phyloP scores from a whole-genome alignment of 306 rosid species.

The Prunus kanzakura region DNA sequence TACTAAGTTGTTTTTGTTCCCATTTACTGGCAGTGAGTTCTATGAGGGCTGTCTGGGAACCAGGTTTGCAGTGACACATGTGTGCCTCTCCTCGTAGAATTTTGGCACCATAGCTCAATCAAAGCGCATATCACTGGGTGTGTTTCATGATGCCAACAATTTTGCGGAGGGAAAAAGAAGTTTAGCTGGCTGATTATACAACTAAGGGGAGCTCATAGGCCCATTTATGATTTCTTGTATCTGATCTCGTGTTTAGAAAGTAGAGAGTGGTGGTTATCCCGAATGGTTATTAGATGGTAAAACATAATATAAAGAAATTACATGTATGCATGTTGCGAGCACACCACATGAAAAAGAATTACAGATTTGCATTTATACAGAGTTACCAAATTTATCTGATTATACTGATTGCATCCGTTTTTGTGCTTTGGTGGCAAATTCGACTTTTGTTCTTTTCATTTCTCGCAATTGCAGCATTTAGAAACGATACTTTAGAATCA shows the following conservation, averaged over 20 bases:
- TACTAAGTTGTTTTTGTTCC: not conserved
- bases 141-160: not conserved
- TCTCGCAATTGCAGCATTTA: not conserved
- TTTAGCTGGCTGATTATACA: not conserved
- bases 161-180: not conserved
- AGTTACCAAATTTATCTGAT: no score
- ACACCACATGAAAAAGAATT: not conserved
- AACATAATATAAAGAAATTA: not conserved
- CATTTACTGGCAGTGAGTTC: slow-evolving; percentile 1
- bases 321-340: not conserved
- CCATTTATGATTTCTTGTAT: not conserved
- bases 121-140: not conserved
- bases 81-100: not conserved
- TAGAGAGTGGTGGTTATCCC: not conserved
- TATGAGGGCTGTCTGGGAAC: not conserved
- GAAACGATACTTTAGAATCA: not conserved
- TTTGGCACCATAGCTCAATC: not conserved
- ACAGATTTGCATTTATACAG: not conserved
- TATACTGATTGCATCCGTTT: not conserved
- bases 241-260: not conserved
- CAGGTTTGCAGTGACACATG: not conserved
- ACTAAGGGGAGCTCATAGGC: not conserved
- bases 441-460: not conserved
- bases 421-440: not conserved
- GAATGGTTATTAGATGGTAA: not conserved